Evolutionary conservation across 2,329 filamentous ascomycete genomes (phyloP).

Genomic region (Nothophoma quercina): DNA sequence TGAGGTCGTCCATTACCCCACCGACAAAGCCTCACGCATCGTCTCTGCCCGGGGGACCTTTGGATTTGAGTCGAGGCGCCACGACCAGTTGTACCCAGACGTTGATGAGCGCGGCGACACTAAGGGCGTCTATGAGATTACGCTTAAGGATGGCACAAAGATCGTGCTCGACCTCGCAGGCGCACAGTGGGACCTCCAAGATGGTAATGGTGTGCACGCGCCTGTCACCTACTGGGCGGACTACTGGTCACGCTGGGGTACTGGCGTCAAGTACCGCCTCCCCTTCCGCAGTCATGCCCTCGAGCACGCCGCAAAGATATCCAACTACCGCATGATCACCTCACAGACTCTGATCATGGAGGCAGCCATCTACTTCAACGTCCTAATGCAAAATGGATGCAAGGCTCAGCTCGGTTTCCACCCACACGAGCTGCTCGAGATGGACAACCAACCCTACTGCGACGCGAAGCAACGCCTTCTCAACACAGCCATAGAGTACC

Average conservation of each 20-base stretch:
- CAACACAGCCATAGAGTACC: neutral
- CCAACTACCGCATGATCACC: slow-evolving; percentile 12
- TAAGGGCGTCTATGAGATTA: slow-evolving; percentile 25
- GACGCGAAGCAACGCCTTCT: neutral
- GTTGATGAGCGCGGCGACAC: slow-evolving; percentile 9
- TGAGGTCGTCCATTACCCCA: slow-evolving; percentile 22
- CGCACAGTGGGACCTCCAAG: slow-evolving; percentile 17
- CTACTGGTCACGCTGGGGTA: slow-evolving; percentile 16
- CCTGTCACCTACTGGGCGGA: slow-evolving; percentile 18
- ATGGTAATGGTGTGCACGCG: neutral
- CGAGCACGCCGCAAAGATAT: slow-evolving; percentile 16
- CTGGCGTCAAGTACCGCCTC: slow-evolving; percentile 16
- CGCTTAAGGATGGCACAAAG: slow-evolving; percentile 19
- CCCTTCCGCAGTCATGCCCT: slow-evolving; percentile 18
- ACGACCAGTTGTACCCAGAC: slow-evolving; percentile 20
- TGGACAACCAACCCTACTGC: neutral
- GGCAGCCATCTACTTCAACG: slow-evolving; percentile 10
- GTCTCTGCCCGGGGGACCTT: slow-evolving; percentile 12
- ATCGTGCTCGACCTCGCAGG: slow-evolving; percentile 24
- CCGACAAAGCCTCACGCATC: neutral
- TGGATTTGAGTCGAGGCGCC: slow-evolving; percentile 10
- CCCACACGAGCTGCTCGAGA: slow-evolving; percentile 3
- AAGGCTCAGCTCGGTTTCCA: slow-evolving; percentile 10
- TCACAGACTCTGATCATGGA: slow-evolving; percentile 20
- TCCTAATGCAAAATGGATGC: slow-evolving; percentile 6